Conservation (phyloP, 768 basidiomycete genomes). For the Thelephora ganbajun region DNA sequence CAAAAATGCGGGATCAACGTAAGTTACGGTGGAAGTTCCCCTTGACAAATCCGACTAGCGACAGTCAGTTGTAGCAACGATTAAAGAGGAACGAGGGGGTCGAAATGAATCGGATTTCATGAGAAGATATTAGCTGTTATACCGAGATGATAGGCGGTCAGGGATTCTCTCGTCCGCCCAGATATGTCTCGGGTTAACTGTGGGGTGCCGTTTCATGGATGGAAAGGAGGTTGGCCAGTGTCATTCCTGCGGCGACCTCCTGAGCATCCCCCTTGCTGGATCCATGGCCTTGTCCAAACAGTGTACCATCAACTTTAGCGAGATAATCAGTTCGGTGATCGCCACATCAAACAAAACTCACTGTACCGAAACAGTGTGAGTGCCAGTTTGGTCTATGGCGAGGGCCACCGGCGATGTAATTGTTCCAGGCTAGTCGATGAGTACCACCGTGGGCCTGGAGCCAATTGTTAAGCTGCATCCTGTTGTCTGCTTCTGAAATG, state of each 20-base stretch:
- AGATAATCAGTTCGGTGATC: not conserved
- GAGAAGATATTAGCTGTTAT: no score
- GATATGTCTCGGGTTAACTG: no score
- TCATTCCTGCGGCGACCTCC: not conserved
- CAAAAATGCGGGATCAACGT: no score
- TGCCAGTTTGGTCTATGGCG: slow-evolving; percentile 15
- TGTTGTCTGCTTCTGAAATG: slow-evolving; percentile 11
- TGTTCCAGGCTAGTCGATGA: slow-evolving; percentile 12
- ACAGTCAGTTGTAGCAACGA: no score
- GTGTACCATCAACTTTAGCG: not conserved
- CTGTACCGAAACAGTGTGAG: slow-evolving; percentile 13
- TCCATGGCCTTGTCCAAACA: not conserved
- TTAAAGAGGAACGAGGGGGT: no score
- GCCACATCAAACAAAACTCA: slow-evolving; percentile 1
- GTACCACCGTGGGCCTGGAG: slow-evolving; percentile 15
- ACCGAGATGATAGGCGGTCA: no score
- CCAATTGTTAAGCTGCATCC: slow-evolving; percentile 19
- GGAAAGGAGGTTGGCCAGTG: not conserved
- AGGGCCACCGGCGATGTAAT: slow-evolving; percentile 12
- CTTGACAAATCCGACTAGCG: no score
- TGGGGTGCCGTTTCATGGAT: no score
- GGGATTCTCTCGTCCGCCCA: no score
- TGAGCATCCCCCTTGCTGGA: not conserved
- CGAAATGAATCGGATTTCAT: no score
- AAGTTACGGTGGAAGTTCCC: no score